Conservation (phyloP, 2,329 filamentous ascomycete genomes). For the Diaporthe australafricana region DNA sequence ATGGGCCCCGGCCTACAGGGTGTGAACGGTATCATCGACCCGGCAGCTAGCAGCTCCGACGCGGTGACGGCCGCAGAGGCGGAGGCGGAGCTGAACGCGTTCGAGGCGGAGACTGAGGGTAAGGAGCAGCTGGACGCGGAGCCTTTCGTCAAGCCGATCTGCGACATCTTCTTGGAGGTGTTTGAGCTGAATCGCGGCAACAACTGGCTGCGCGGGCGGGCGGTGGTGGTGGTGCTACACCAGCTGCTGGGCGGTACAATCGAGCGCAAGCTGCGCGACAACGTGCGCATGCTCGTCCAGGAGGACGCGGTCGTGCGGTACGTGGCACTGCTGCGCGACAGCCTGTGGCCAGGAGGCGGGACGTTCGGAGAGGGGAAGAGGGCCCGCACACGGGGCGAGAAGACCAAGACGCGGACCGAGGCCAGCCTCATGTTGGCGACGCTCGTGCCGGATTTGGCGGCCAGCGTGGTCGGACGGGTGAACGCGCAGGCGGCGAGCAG, state of each 20-base stretch:
- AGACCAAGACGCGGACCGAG: conserved; percentile 83
- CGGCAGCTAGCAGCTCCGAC: conserved; percentile 64
- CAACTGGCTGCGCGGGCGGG: conserved; percentile 95
- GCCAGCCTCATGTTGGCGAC: conserved; percentile 91
- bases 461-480: conserved; percentile 89
- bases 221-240: conserved; percentile 95
- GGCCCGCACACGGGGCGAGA: conserved; percentile 77
- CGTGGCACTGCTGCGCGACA: conserved; percentile 77
- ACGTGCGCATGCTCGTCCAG: conserved; percentile 76
- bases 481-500: conserved; percentile 93
- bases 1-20: conserved; percentile 44
- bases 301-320: conserved; percentile 85
- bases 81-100: conserved; percentile 92
- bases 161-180: conserved; percentile 94
- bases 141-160: conserved; percentile 98
- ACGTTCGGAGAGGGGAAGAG: conserved; percentile 52
- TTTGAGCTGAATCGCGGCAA: conserved; percentile 96
- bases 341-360: conserved; percentile 82
- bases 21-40: conserved; percentile 41
- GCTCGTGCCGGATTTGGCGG: conserved; percentile 89
- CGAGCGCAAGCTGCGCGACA: conserved; percentile 93
- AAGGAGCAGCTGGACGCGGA: conserved; percentile 74
- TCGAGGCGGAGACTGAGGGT: conserved; percentile 83
- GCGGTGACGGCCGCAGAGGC: conserved; percentile 75
- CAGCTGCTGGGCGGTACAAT: conserved; percentile 96